A percentile compares a stretch with the other conserved stretches of the same genome.
Conservation (phyloP, 78 protist species). For the Dictyostelium brefeldianum region DNA sequence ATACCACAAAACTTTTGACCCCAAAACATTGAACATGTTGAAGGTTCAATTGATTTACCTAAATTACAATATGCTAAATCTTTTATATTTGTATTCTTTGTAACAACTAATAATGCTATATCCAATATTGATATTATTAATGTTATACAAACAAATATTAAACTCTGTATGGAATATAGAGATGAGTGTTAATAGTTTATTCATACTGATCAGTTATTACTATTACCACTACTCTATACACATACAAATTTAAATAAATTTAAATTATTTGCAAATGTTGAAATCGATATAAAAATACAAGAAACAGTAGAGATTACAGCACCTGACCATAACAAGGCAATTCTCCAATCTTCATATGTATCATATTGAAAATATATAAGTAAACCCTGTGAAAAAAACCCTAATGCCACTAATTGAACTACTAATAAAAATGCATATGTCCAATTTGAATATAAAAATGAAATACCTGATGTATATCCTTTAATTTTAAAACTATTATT, state of each 20-base stretch:
- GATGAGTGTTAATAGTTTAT: background rate
- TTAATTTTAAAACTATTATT: background rate
- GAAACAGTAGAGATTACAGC: background rate
- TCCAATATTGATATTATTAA: background rate
- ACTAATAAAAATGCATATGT: conserved; percentile 11
- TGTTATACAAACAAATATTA: background rate
- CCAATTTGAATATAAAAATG: conserved; percentile 15
- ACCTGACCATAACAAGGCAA: conserved; percentile 6
- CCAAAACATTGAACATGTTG: background rate
- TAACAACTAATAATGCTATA: background rate
- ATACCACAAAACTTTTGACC: conserved; percentile 31
- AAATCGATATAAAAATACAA: conserved; percentile 18
- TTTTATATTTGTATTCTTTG: background rate
- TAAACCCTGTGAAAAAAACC: conserved; percentile 17
- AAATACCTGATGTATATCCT: background rate
- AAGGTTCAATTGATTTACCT: background rate
- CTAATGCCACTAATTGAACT: conserved; percentile 14
- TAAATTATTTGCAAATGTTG: conserved; percentile 20
- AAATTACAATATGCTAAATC: conserved; percentile 1
- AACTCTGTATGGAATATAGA: background rate
- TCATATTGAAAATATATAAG: conserved; percentile 12
- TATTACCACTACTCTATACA: background rate
- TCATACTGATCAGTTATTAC: background rate
- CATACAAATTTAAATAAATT: conserved; percentile 4
- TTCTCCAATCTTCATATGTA: background rate